Conservation (phyloP, 768 basidiomycete species). For the Calocera cornea region DNA sequence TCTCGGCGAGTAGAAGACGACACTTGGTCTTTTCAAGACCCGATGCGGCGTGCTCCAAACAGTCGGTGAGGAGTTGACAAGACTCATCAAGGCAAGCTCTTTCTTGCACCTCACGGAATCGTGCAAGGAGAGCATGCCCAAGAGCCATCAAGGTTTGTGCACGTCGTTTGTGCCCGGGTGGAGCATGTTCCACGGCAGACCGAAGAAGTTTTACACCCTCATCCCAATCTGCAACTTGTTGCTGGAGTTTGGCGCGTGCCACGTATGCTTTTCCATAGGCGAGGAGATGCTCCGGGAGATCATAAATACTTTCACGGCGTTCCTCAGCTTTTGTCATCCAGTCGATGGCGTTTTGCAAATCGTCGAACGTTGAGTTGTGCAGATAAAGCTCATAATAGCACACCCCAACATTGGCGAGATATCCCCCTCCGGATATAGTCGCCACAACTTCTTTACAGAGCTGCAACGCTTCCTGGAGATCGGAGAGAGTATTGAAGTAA, state of each 20-base stretch:
- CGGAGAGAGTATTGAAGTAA: not conserved
- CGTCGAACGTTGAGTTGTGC: not conserved
- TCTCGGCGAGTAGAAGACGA: not conserved
- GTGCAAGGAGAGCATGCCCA: not conserved
- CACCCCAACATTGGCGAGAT: not conserved
- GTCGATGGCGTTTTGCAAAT: not conserved
- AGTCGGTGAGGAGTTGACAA: not conserved
- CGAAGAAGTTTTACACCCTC: not conserved
- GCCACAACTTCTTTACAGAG: not conserved
- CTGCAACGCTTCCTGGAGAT: not conserved
- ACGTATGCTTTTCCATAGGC: not conserved
- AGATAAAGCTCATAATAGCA: slow-evolving; percentile 1
- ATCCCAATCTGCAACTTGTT: not conserved
- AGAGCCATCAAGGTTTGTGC: not conserved
- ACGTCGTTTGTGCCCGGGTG: not conserved
- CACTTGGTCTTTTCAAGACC: not conserved
- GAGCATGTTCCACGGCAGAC: not conserved
- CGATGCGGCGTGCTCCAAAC: not conserved
- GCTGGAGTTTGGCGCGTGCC: not conserved
- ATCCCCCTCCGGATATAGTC: not conserved
- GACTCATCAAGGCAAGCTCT: not conserved
- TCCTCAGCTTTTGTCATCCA: not conserved
- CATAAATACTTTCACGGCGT: not conserved
- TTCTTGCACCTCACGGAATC: not conserved
- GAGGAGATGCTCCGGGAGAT: not conserved